Evolutionary conservation across 2,329 filamentous ascomycete species (phyloP).

Genomic region (Monilinia vaccinii-corymbosi): DNA sequence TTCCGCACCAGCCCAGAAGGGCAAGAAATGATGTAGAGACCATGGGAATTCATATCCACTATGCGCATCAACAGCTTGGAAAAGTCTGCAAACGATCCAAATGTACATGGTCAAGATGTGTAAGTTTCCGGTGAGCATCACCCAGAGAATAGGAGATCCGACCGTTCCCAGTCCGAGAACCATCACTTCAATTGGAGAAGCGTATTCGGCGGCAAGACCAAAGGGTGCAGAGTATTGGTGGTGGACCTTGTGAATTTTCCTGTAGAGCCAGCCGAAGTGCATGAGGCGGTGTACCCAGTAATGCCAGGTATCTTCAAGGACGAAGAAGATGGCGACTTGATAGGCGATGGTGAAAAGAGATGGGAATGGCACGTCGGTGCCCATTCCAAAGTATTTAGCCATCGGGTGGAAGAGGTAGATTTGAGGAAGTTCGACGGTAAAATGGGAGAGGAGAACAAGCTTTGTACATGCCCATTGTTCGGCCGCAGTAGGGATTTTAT

Average conservation of each 20-base stretch:
- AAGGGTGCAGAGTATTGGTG: constrained; percentile 98
- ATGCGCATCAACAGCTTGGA: constrained; percentile 97
- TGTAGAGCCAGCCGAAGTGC: constrained; percentile 94
- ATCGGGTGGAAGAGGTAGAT: constrained; percentile 99
- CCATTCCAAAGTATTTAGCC: constrained; percentile 84
- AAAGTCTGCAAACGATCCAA: constrained; percentile 87
- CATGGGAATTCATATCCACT: constrained; percentile 98
- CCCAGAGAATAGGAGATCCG: constrained; percentile 74
- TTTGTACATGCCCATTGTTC: constrained; percentile 94
- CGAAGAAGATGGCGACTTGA: constrained; percentile 90
- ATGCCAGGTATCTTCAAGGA: constrained; percentile 95
- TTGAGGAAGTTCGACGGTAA: constrained; percentile 95
- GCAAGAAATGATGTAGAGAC: constrained; percentile 89
- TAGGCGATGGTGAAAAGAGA: constrained; percentile 74
- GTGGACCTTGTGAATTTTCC: constrained; percentile 96
- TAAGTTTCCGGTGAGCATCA: constrained; percentile 71
- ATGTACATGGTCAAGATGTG: constrained; percentile 97
- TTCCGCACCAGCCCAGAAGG: constrained; percentile 95
- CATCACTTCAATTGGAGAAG: constrained; percentile 95
- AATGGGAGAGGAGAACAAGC: constrained; percentile 88
- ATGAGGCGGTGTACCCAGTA: constrained; percentile 92
- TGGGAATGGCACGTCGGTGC: constrained; percentile 84
- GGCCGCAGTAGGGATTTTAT: constrained; percentile 79
- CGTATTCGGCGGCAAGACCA: constrained; percentile 92
- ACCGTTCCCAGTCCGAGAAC: constrained; percentile 83